phyloP scores from a whole-genome alignment of 176 grass and related monocot genomes.

The Zea luxurians region DNA sequence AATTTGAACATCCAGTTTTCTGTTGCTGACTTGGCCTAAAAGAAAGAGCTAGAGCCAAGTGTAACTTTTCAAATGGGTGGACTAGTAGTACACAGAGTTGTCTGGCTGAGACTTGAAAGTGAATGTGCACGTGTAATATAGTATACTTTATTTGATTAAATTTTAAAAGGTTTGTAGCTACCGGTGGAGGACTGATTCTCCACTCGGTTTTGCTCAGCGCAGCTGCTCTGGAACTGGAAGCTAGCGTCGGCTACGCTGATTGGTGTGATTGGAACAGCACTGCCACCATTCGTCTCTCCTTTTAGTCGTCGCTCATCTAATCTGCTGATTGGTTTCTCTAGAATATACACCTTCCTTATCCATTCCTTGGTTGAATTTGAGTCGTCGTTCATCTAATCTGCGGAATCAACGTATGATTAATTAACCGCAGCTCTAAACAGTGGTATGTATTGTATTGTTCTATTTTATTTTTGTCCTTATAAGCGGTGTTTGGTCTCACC shows the following conservation, averaged over 20 bases:
- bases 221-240: not conserved
- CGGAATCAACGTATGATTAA: too few species aligned
- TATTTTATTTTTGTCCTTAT: too few species aligned
- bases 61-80: slow-evolving; percentile 8
- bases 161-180: too few species aligned
- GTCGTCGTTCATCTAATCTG: too few species aligned
- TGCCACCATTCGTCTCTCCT: not conserved
- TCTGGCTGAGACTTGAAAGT: not conserved
- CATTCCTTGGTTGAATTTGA: too few species aligned
- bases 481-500: too few species aligned
- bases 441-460: too few species aligned
- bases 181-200: slow-evolving; percentile 2
- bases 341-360: too few species aligned
- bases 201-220: not conserved
- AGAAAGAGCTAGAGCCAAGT: not conserved
- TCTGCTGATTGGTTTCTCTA: too few species aligned
- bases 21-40: not conserved
- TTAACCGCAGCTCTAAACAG: too few species aligned
- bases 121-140: not conserved
- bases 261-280: not conserved
- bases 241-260: not conserved
- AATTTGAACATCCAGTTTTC: not conserved
- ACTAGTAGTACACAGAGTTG: not conserved
- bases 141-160: too few species aligned
- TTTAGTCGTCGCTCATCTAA: too few species aligned